Evolutionary conservation across 495 filamentous ascomycete genomes (phyloP).

Genomic region (Tirmania nivea): DNA sequence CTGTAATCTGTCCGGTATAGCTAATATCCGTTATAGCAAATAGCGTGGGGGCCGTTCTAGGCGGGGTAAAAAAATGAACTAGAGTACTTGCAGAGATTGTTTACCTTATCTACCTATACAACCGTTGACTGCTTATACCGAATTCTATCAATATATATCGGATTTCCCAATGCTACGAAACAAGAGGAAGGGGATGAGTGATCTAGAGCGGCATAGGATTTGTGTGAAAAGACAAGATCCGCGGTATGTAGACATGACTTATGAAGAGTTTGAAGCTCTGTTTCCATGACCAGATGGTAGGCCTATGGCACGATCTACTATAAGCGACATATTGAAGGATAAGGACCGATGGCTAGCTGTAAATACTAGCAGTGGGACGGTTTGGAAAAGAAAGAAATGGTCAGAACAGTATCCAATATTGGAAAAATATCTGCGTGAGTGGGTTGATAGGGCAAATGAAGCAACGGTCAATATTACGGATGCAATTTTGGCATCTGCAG

Average conservation of each 20-base stretch:
- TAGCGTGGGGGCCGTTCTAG: no score
- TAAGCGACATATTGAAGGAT: not conserved
- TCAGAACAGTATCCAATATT: not conserved
- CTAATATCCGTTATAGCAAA: no score
- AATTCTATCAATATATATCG: no score
- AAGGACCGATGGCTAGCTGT: not conserved
- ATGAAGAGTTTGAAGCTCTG: not conserved
- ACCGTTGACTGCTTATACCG: no score
- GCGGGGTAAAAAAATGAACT: no score
- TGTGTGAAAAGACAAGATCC: not conserved
- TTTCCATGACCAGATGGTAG: not conserved
- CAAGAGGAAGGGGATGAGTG: not conserved
- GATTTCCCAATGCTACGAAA: no score
- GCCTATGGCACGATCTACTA: not conserved
- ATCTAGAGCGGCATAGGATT: not conserved
- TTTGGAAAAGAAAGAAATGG: not conserved
- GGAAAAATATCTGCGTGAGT: not conserved
- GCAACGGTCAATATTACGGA: not conserved
- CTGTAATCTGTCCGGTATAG: no score
- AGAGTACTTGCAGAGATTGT: no score
- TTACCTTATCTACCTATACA: no score
- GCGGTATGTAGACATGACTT: not conserved
- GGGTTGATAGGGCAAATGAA: not conserved
- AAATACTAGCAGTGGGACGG: not conserved
- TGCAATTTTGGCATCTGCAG: not conserved